Conservation (phyloP, 2,329 filamentous ascomycete genomes). For the Fusarium vanettenii region DNA sequence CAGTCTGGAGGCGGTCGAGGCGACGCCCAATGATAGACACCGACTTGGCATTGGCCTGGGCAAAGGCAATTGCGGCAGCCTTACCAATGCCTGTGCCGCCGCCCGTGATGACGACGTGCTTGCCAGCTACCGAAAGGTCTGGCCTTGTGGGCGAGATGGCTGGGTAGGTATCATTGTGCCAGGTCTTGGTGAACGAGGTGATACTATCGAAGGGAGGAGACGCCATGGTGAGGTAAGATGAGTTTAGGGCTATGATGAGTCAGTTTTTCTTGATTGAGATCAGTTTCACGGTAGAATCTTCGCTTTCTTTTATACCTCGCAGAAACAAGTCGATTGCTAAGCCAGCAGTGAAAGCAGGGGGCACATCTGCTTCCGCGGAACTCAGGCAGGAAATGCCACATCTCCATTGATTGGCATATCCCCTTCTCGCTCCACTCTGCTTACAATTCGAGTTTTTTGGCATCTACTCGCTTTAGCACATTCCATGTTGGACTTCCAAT, state of each 20-base stretch:
- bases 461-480: neutral
- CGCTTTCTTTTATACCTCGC: neutral
- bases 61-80: conserved; percentile 69
- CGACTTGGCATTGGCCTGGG: conserved; percentile 50
- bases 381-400: neutral
- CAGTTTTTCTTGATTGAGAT: neutral
- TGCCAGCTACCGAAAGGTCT: conserved; percentile 47
- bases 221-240: neutral
- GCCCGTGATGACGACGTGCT: conserved; percentile 72
- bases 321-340: neutral
- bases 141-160: conserved; percentile 45
- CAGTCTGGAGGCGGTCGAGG: conserved; percentile 39
- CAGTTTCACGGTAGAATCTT: too few relatives aligned
- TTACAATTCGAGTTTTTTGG: neutral
- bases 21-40: conserved; percentile 55
- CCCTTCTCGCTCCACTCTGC: neutral
- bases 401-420: neutral
- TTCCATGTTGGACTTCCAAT: neutral
- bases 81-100: conserved; percentile 72
- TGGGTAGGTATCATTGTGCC: conserved; percentile 41
- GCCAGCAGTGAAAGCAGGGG: neutral
- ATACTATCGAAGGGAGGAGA: neutral
- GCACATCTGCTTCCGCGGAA: neutral
- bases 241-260: too few relatives aligned
- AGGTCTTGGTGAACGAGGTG: conserved; percentile 33